Conservation (phyloP, 208 protist species). For the Trypanosoma caninum region DNA sequence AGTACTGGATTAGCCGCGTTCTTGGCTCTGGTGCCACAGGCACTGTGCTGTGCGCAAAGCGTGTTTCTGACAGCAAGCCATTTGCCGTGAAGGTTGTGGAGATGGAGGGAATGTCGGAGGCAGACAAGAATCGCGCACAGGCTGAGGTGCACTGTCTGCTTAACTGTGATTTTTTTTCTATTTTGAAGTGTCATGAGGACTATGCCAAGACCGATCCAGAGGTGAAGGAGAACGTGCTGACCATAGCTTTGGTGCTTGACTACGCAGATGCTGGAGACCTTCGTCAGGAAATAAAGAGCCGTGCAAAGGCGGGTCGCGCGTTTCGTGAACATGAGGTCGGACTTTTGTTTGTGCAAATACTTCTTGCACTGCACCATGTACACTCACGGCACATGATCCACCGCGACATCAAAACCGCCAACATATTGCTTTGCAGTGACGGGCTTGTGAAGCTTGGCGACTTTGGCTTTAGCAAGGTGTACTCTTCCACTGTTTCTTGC, state of each 20-base stretch:
- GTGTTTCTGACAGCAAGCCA: constrained; percentile 42
- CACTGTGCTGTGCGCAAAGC: constrained; percentile 12
- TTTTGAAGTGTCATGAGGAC: constrained; percentile 80
- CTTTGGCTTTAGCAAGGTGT: constrained; percentile 33
- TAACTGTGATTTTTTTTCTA: constrained; percentile 76
- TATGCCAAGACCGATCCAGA: constrained; percentile 46
- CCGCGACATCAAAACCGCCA: constrained; percentile 85
- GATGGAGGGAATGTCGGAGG: constrained; percentile 72
- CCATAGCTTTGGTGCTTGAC: constrained; percentile 77
- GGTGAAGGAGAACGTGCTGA: constrained; percentile 47
- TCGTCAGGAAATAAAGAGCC: constrained; percentile 65
- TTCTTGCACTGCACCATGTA: constrained; percentile 64
- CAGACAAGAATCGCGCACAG: constrained; percentile 61
- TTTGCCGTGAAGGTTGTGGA: constrained; percentile 74
- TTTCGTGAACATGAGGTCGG: constrained; percentile 73
- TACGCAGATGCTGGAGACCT: constrained; percentile 87
- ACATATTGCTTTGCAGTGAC: constrained; percentile 1
- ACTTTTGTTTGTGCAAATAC: constrained; percentile 69
- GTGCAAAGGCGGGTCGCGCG: constrained; percentile 22
- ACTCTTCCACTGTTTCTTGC: constrained; percentile 22
- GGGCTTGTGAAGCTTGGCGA: constrained; percentile 47
- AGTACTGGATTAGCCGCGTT: constrained; percentile 17
- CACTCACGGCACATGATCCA: constrained; percentile 85
- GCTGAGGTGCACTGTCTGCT: constrained; percentile 69
- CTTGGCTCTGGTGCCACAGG: constrained; percentile 14